A percentile compares a stretch with the other conserved stretches of the same genome.
Evolutionary conservation across 73 alveolate species (phyloP).

Genomic region (Breviolum minutum): DNA sequence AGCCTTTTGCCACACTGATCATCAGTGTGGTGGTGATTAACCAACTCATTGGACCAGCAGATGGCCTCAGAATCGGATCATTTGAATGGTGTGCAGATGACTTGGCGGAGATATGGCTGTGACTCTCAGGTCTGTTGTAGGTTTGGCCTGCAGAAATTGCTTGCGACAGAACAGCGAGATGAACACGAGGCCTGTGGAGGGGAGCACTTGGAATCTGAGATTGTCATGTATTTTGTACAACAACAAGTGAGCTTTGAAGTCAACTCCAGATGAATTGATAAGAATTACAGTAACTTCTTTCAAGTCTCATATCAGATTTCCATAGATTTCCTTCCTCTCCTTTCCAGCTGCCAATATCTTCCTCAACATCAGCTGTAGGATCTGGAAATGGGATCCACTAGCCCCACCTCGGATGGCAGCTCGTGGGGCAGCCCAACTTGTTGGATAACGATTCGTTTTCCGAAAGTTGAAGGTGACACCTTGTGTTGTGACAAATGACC

Average conservation of each 20-base stretch:
- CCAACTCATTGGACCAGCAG: conserved; percentile 57
- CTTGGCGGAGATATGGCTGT: not conserved
- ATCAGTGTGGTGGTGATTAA: conserved; percentile 82
- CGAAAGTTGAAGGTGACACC: not conserved
- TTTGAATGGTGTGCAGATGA: not conserved
- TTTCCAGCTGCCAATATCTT: too few relatives aligned
- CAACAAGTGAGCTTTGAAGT: too few relatives aligned
- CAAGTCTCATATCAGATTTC: too few relatives aligned
- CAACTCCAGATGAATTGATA: too few relatives aligned
- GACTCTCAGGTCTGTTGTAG: conserved; percentile 51
- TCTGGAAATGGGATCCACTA: not conserved
- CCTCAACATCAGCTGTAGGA: not conserved
- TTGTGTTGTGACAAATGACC: too few relatives aligned
- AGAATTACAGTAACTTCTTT: too few relatives aligned
- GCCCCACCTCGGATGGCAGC: not conserved
- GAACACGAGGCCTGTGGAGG: not conserved
- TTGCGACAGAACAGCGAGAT: not conserved
- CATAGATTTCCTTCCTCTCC: too few relatives aligned
- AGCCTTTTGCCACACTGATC: conserved; percentile 84
- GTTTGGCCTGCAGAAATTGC: conserved; percentile 45
- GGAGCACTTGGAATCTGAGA: too few relatives aligned
- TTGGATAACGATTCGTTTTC: not conserved
- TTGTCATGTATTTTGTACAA: too few relatives aligned
- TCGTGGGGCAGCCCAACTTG: not conserved
- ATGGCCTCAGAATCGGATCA: not conserved